phyloP scores from a whole-genome alignment of 805 yeast genomes.

The Wickerhamomyces sydowiorum region DNA sequence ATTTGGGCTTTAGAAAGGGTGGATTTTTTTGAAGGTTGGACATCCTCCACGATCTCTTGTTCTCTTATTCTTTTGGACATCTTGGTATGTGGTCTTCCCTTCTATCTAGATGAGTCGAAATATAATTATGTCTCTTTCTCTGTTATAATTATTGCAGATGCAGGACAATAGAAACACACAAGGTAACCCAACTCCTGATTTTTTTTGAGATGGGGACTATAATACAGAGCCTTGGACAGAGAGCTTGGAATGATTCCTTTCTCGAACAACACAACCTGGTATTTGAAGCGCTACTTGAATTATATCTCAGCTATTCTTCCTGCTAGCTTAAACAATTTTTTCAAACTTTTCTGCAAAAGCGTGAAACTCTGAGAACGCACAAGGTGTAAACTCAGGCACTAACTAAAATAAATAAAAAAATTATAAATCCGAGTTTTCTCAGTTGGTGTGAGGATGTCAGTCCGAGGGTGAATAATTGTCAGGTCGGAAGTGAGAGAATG shows the following conservation, averaged over 20 bases:
- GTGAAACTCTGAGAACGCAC: slow-evolving; percentile 9
- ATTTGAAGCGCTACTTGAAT: background rate
- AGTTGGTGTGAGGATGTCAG: slow-evolving; percentile 8
- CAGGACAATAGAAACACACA: background rate
- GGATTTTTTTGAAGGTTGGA: slow-evolving; percentile 14
- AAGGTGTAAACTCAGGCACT: slow-evolving; percentile 5
- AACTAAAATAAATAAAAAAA: background rate
- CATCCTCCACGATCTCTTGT: slow-evolving; percentile 10
- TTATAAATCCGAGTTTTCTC: no score
- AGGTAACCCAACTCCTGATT: background rate
- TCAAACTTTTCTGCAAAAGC: slow-evolving; percentile 7
- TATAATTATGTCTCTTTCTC: background rate
- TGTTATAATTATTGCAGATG: no score
- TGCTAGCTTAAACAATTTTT: slow-evolving; percentile 3
- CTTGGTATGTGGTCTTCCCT: background rate
- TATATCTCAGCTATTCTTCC: background rate
- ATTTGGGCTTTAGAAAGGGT: slow-evolving; percentile 15
- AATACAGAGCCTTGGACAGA: background rate
- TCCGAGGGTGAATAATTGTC: no score
- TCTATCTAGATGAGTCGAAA: background rate
- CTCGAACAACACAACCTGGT: background rate
- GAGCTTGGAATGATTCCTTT: background rate
- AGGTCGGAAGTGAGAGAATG: no score
- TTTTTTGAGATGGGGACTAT: background rate
- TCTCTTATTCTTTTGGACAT: slow-evolving; percentile 15